phyloP scores from a whole-genome alignment of 768 basidiomycete species.

The Tulasnella sp. region DNA sequence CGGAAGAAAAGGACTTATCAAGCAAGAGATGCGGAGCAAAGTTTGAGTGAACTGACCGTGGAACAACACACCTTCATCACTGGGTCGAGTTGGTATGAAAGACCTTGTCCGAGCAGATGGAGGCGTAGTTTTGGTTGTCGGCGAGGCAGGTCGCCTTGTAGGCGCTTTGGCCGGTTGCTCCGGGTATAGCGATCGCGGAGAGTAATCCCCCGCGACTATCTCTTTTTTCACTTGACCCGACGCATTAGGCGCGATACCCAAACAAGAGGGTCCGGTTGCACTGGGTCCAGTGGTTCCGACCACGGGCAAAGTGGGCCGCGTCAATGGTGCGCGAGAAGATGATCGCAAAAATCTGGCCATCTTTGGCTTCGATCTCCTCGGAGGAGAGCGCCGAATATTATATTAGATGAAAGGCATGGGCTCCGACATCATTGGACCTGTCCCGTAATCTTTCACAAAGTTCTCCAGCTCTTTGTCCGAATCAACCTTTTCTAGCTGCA shows the following conservation, averaged over 20 bases:
- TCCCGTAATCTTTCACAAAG: constrained; percentile 88
- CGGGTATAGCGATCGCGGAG: too few species aligned
- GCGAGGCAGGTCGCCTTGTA: background rate
- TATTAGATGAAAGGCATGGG: constrained; percentile 71
- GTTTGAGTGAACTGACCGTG: too few species aligned
- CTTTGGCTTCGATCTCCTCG: constrained; percentile 56
- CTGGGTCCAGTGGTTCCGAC: constrained; percentile 43
- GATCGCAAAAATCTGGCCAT: constrained; percentile 57
- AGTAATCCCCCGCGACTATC: too few species aligned
- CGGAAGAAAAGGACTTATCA: background rate
- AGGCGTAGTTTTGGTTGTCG: background rate
- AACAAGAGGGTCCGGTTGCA: background rate
- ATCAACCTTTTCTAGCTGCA: constrained; percentile 87
- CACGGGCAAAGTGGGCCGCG: constrained; percentile 40
- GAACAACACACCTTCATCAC: constrained; percentile 49
- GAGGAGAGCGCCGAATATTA: constrained; percentile 57
- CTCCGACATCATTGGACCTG: constrained; percentile 85
- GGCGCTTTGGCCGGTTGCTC: background rate
- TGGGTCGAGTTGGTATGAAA: constrained; percentile 47
- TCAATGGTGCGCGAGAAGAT: constrained; percentile 45
- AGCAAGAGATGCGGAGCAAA: background rate
- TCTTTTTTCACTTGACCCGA: too few species aligned
- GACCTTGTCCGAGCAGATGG: background rate
- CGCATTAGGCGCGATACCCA: too few species aligned
- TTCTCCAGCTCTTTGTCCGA: constrained; percentile 84